Evolutionary conservation across 2,329 filamentous ascomycete genomes (phyloP).

Genomic region (Nigrospora sphaerica): DNA sequence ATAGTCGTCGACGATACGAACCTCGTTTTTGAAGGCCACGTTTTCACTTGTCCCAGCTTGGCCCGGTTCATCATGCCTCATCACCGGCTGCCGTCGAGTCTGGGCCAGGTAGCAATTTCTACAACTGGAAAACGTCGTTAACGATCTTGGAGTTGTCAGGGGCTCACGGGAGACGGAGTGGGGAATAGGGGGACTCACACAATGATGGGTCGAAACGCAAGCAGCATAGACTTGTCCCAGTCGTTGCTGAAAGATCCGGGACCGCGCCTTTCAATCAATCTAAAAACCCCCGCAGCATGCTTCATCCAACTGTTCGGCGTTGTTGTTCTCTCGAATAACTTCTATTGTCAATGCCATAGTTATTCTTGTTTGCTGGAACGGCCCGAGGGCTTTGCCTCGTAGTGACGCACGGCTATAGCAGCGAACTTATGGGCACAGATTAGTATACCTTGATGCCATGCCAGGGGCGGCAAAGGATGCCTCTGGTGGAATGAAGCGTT

Average conservation of each 20-base stretch:
- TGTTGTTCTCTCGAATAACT: constrained; percentile 4
- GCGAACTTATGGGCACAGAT: neutral
- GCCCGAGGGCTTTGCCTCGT: neutral
- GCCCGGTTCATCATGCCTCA: constrained; percentile 6
- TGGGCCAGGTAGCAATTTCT: constrained; percentile 27
- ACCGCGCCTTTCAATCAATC: constrained; percentile 2
- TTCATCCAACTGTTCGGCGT: constrained; percentile 3
- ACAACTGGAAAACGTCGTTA: constrained; percentile 1
- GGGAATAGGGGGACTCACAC: neutral
- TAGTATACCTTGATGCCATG: too few relatives aligned
- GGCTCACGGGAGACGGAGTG: too few relatives aligned
- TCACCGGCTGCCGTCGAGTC: constrained; percentile 27
- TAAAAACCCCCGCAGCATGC: neutral
- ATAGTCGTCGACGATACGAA: constrained; percentile 23
- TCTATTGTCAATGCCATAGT: too few relatives aligned
- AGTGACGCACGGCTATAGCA: neutral
- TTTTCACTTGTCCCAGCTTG: constrained; percentile 14
- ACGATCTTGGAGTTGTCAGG: constrained; percentile 1
- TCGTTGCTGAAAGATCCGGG: neutral
- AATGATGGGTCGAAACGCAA: constrained; percentile 3
- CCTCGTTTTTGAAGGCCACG: constrained; percentile 9
- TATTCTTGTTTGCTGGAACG: too few relatives aligned
- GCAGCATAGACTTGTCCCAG: constrained; percentile 2
- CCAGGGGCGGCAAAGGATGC: too few relatives aligned
- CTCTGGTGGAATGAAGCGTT: too few relatives aligned